These are phyloP conservation scores for Nakaseomyces uthaithaninus DNA, from an alignment of 1,139 yeast genomes.

Conservation along the genomic window DNA sequence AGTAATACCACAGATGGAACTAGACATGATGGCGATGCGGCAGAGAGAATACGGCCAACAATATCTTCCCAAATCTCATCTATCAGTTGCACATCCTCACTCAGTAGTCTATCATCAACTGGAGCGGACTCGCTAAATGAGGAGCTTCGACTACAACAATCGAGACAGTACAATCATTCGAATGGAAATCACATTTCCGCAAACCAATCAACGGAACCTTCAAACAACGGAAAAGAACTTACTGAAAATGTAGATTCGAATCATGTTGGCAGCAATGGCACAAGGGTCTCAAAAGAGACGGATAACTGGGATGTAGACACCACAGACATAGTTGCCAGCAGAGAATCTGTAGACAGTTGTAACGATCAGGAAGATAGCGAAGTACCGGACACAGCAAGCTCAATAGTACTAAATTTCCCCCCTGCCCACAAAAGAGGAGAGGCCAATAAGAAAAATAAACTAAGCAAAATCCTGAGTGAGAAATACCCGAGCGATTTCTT, in stretches of 20 bases:
- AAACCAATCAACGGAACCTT: neutral
- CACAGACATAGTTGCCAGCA: neutral
- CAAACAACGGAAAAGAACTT: neutral
- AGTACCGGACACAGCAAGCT: conserved; percentile 15
- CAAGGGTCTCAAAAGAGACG: conserved; percentile 7
- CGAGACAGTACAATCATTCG: neutral
- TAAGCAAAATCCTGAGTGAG: conserved; percentile 2
- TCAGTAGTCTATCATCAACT: conserved; percentile 1
- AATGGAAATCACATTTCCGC: neutral
- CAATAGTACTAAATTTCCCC: conserved; percentile 22
- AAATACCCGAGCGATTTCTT: conserved; percentile 8
- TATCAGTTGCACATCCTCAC: neutral
- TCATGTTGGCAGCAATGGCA: neutral
- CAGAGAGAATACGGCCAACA: neutral
- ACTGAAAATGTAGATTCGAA: neutral
- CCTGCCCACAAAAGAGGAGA: conserved; percentile 9
- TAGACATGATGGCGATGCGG: neutral
- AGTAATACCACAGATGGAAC: conserved; percentile 5
- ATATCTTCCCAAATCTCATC: conserved; percentile 1
- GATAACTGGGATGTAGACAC: conserved; percentile 6
- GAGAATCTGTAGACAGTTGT: neutral
- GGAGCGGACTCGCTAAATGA: conserved; percentile 5
- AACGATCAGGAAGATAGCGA: conserved; percentile 8
- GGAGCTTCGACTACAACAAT: conserved; percentile 1
- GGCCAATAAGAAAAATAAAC: neutral